Conservation (phyloP, 176 grass and related monocot genomes). For the Avena eriantha region DNA sequence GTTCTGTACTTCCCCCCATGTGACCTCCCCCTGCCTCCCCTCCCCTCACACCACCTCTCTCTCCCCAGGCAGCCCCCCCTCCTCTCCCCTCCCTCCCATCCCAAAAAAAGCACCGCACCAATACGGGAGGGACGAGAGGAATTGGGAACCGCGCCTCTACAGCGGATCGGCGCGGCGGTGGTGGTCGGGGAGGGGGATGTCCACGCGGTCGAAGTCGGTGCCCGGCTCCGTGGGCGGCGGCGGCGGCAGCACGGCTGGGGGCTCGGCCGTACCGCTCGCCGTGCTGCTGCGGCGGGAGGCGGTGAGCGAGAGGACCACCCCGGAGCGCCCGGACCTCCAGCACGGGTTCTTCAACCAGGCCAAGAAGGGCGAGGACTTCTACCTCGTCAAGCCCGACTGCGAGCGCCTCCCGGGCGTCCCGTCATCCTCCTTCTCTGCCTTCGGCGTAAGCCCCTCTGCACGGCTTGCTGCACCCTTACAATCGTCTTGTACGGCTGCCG, state of each 20-base stretch:
- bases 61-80: not conserved
- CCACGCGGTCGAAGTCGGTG: slow-evolving; percentile 46
- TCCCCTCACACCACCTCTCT: not conserved
- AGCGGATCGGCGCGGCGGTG: slow-evolving; percentile 29
- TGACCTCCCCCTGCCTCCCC: slow-evolving; percentile 21
- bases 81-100: not conserved
- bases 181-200: slow-evolving; percentile 38
- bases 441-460: slow-evolving; percentile 43
- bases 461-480: too few species aligned
- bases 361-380: slow-evolving; percentile 97
- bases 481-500: not conserved
- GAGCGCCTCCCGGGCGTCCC: slow-evolving; percentile 64
- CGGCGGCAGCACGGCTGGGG: slow-evolving; percentile 10
- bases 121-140: slow-evolving; percentile 19
- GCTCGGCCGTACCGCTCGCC: slow-evolving; percentile 54
- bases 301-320: slow-evolving; percentile 48
- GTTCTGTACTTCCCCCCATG: slow-evolving; percentile 47
- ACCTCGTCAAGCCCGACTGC: slow-evolving; percentile 75
- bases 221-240: slow-evolving; percentile 25
- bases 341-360: slow-evolving; percentile 62
- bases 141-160: slow-evolving; percentile 13
- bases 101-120: slow-evolving; percentile 35
- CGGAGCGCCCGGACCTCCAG: slow-evolving; percentile 49
- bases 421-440: slow-evolving; percentile 68
- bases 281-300: slow-evolving; percentile 62